Evolutionary conservation across 257 asterid species (phyloP), one percentile per base, ranked within the genome.

Genomic region (Nicotiana tomentosiformis): DNA sequence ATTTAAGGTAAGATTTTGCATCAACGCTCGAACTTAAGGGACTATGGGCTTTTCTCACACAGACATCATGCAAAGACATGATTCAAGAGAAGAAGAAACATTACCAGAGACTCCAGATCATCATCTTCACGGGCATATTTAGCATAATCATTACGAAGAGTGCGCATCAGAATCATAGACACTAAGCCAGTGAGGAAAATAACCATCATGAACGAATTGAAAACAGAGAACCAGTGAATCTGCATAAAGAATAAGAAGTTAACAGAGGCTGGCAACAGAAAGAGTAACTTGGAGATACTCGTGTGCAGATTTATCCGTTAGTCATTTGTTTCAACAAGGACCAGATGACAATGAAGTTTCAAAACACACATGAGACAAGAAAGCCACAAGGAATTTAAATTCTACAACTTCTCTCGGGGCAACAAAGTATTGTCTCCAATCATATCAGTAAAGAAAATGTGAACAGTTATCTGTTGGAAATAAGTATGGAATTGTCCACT

Each of bases 161-260:
- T 93, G 81, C 95, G 97, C 93, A 93, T 93, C 66, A 93, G 84
- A 85, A 93, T 92, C 94, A 91, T 92, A 15, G 97, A 93, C 83
- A 93, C 95, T 90, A 92, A 78, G 84, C 93, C 97, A 65, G 97
- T 92, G 57, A 93, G 94, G 88, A 93, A 93, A 85, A 93, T 91
- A 74, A 92, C 96, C 97, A 93, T 92, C 94, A 93, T 91, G 90
- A 93, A 92, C 23, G 97, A 91, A 89, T 93, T 92, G 79, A 92
- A 91, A 84, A 93, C 91, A 17, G 95, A 93, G 86, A 92, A 93
- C 97, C 97, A 92, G 90, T 93, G 97, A 72, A 91, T 90, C 97
- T 93, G 97, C 89, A 85, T 60, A 84, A 86, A 33, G 53, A 86
- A 12, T 26, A 76, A 51, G 80, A 51, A 49, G 29, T 76, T 76